These are phyloP conservation scores for Ceriops zippeliana DNA, from an alignment of 345 rosid species.

Conservation along the genomic window DNA sequence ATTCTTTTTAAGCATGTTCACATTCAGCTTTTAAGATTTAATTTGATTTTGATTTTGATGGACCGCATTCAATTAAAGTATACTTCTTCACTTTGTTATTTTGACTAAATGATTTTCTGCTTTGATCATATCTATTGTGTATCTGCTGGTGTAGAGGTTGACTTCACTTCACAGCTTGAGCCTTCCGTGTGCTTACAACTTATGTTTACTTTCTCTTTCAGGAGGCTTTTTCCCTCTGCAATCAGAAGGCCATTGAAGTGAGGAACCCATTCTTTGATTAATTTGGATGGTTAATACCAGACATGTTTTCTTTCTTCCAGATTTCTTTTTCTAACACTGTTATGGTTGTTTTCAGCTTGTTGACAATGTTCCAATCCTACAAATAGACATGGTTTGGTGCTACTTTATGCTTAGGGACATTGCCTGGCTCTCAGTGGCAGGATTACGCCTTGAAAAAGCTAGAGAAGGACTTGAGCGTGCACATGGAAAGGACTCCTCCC, in stretches of 20 bases:
- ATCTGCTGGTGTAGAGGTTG: not conserved
- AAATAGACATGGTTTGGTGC: constrained; percentile 99
- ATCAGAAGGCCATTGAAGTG: constrained; percentile 77
- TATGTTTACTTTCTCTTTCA: constrained; percentile 24
- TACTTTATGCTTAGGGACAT: constrained; percentile 86
- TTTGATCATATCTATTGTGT: not conserved
- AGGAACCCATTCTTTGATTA: constrained; percentile 20
- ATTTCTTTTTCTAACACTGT: not conserved
- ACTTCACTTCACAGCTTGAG: too few species aligned
- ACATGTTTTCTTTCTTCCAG: not conserved
- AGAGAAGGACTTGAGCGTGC: constrained; percentile 88
- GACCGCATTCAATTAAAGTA: too few species aligned
- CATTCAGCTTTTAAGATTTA: not conserved
- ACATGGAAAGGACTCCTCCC: constrained; percentile 85
- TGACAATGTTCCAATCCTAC: constrained; percentile 86
- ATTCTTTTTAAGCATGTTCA: not conserved
- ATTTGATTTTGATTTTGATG: not conserved
- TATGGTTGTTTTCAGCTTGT: constrained; percentile 49
- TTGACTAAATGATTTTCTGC: not conserved
- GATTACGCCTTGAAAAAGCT: constrained; percentile 71
- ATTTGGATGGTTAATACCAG: not conserved
- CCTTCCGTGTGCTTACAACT: not conserved
- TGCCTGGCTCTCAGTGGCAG: constrained; percentile 83
- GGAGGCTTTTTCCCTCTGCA: constrained; percentile 91
- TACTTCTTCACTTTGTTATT: not conserved